Percentiles rank a stretch among this genome's conserved stretches.
These are phyloP conservation scores for Tirmania nivea DNA, from an alignment of 495 filamentous ascomycete species.

Conservation along the genomic window DNA sequence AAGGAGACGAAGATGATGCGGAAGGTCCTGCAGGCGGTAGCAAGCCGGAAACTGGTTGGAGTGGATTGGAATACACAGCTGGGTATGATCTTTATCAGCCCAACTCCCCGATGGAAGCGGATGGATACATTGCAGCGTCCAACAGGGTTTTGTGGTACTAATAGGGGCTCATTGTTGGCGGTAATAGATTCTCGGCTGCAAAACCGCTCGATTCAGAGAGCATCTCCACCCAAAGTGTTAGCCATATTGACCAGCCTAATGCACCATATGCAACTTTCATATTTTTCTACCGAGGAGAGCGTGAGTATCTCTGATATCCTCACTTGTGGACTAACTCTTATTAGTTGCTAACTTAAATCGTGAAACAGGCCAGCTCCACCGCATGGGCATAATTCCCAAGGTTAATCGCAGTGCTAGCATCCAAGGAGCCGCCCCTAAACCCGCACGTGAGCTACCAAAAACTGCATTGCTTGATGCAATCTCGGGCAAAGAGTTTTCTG, in stretches of 20 bases:
- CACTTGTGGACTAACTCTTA: not conserved
- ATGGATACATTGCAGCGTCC: constrained; percentile 7
- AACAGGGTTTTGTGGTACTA: not conserved
- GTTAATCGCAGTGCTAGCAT: not conserved
- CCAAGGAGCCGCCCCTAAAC: constrained; percentile 10
- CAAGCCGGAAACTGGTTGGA: constrained; percentile 4
- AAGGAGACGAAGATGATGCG: constrained; percentile 75
- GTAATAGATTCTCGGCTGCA: constrained; percentile 74
- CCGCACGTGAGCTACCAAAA: constrained; percentile 50
- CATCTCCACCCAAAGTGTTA: constrained; percentile 95
- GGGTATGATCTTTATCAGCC: constrained; percentile 13
- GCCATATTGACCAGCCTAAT: constrained; percentile 87
- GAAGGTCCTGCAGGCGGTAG: constrained; percentile 24
- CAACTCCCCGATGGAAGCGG: constrained; percentile 6
- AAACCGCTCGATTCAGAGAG: constrained; percentile 91
- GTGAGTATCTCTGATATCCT: constrained; percentile 33
- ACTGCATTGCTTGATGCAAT: constrained; percentile 21
- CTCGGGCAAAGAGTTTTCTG: constrained; percentile 25
- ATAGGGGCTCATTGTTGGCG: not conserved
- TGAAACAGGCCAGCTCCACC: constrained; percentile 10
- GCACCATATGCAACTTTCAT: constrained; percentile 94
- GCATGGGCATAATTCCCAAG: constrained; percentile 17
- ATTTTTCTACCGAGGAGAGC: constrained; percentile 90
- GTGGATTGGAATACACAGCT: constrained; percentile 88
- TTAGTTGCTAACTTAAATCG: no score